phyloP scores from a whole-genome alignment of 306 rosid species.

The Quercus robur region DNA sequence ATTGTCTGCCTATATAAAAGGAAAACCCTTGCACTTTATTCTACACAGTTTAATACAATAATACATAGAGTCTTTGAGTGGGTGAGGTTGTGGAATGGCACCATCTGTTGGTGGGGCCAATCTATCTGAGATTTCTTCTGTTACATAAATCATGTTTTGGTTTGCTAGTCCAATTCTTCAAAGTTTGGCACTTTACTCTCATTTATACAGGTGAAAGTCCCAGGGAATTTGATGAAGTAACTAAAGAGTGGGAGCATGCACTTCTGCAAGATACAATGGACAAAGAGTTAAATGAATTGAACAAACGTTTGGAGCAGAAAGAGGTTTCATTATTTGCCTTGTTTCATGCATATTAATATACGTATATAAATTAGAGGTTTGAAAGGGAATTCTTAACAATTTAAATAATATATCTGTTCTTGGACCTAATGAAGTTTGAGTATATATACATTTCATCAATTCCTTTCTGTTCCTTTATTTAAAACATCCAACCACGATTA shows the following conservation, averaged over 20 bases:
- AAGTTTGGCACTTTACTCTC: constrained; percentile 11
- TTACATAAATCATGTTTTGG: constrained; percentile 5
- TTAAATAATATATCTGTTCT: neutral
- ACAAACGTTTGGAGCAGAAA: constrained; percentile 74
- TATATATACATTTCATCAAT: neutral
- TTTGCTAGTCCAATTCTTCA: constrained; percentile 19
- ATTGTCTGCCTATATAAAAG: too few species aligned
- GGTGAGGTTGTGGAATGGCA: constrained; percentile 14
- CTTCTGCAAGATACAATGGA: constrained; percentile 65
- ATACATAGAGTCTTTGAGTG: neutral
- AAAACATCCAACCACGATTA: too few species aligned
- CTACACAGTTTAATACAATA: too few species aligned
- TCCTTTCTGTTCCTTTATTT: too few species aligned
- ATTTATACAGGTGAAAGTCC: constrained; percentile 50
- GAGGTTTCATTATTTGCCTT: constrained; percentile 47
- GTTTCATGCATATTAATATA: neutral
- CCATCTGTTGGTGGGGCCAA: neutral
- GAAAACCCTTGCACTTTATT: too few species aligned
- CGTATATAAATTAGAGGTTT: neutral
- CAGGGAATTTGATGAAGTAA: constrained; percentile 52
- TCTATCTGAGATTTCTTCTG: constrained; percentile 1
- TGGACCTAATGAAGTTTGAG: neutral
- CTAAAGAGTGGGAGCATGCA: constrained; percentile 70
- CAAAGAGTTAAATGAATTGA: constrained; percentile 68
- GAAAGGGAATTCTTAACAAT: neutral